Evolutionary conservation across 164 flowering plant genomes (phyloP).

Genomic region (Umbellularia californica): DNA sequence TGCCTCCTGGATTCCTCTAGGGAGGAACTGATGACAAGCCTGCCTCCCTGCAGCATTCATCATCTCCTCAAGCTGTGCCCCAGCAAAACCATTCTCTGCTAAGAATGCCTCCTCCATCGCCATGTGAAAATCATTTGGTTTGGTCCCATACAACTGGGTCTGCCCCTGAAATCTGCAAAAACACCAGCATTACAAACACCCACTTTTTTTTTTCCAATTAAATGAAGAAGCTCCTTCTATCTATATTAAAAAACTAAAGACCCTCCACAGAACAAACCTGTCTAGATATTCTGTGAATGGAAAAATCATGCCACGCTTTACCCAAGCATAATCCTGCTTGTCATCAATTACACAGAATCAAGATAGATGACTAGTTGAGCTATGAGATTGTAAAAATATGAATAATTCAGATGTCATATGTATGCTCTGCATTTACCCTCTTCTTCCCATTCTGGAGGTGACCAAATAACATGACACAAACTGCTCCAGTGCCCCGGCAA

Average conservation of each 20-base stretch:
- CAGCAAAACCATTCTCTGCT: slow-evolving; percentile 54
- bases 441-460: slow-evolving; percentile 61
- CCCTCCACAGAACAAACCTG: slow-evolving; percentile 42
- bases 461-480: slow-evolving; percentile 95
- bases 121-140: slow-evolving; percentile 51
- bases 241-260: too few species aligned
- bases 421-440: slow-evolving; percentile 44
- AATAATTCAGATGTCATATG: not conserved
- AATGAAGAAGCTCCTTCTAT: not conserved
- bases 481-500: slow-evolving; percentile 62
- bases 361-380: not conserved
- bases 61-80: slow-evolving; percentile 31
- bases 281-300: slow-evolving; percentile 77
- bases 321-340: slow-evolving; percentile 94
- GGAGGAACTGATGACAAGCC: slow-evolving; percentile 26
- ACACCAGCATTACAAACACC: not conserved
- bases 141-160: slow-evolving; percentile 46
- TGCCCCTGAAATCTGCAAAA: slow-evolving; percentile 75
- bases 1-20: slow-evolving; percentile 46
- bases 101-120: slow-evolving; percentile 92
- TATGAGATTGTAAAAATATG: not conserved
- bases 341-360: not conserved
- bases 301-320: slow-evolving; percentile 65
- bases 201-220: not conserved
- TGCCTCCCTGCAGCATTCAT: slow-evolving; percentile 37